Percentiles rank a stretch among this genome's conserved stretches.
These are phyloP conservation scores for Globisporangium sylvaticum DNA, from an alignment of 352 stramenopile species.

Conservation along the genomic window DNA sequence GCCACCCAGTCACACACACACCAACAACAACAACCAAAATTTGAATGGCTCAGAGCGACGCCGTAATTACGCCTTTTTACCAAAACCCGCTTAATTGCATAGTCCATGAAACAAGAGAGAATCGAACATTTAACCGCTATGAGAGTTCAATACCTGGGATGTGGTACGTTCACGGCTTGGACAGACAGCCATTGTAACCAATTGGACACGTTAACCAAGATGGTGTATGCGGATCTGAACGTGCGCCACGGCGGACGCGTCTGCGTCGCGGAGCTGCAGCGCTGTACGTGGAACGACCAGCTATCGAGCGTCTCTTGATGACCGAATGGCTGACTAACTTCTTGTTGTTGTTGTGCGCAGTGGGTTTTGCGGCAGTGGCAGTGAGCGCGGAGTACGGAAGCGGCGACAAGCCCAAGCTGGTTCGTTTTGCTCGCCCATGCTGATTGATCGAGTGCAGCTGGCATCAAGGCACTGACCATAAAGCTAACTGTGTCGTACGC, in stretches of 20 bases:
- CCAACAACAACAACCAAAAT: neutral
- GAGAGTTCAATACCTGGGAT: neutral
- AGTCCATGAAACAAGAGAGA: neutral
- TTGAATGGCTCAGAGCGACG: slow-evolving; percentile 16
- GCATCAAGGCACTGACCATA: neutral
- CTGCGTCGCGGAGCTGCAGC: slow-evolving; percentile 53
- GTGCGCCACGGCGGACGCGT: slow-evolving; percentile 49
- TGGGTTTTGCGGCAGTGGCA: slow-evolving; percentile 60
- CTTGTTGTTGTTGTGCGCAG: slow-evolving; percentile 20
- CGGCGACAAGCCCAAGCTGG: slow-evolving; percentile 50
- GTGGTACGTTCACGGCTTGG: neutral
- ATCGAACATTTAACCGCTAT: neutral
- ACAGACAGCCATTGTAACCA: no score
- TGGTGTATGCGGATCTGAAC: slow-evolving; percentile 76
- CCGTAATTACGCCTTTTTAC: slow-evolving; percentile 8
- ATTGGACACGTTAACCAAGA: slow-evolving; percentile 10
- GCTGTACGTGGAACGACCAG: slow-evolving; percentile 31
- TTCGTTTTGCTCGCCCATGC: neutral
- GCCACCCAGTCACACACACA: neutral
- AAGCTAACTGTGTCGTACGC: neutral
- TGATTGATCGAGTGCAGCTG: neutral
- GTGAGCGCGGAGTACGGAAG: slow-evolving; percentile 59
- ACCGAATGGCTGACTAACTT: neutral
- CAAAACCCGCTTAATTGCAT: neutral
- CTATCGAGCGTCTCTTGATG: neutral